Conservation (phyloP, 352 stramenopile genomes). For the Pythium phragmitis region DNA sequence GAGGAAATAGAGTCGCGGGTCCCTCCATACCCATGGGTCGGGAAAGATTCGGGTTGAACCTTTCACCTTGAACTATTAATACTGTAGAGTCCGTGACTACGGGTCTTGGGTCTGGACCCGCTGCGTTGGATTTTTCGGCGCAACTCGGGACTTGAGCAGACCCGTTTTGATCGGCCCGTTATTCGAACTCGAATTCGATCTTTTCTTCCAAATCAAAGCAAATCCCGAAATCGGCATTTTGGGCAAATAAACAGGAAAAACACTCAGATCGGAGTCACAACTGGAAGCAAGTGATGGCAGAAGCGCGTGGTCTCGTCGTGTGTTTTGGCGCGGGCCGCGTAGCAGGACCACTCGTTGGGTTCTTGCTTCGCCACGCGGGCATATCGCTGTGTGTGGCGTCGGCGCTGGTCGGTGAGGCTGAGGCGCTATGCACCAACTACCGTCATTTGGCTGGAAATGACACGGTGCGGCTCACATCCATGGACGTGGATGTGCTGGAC, state of each 20-base stretch:
- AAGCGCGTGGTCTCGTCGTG: slow-evolving; percentile 22
- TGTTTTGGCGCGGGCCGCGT: slow-evolving; percentile 55
- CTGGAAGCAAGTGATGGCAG: not conserved
- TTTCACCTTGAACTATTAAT: not conserved
- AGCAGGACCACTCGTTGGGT: slow-evolving; percentile 37
- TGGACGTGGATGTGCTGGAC: slow-evolving; percentile 27
- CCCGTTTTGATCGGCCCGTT: no score
- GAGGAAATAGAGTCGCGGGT: not conserved
- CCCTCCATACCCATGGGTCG: slow-evolving; percentile 4
- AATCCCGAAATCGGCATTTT: no score
- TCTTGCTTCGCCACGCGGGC: slow-evolving; percentile 31
- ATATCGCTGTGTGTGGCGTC: slow-evolving; percentile 32
- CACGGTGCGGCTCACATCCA: slow-evolving; percentile 12
- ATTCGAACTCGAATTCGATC: not conserved
- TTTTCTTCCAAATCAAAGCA: not conserved
- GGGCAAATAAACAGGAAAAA: no score
- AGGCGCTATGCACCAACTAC: slow-evolving; percentile 29
- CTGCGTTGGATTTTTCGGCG: no score
- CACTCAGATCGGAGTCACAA: no score
- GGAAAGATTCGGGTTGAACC: not conserved
- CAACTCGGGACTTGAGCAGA: no score
- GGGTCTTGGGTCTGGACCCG: no score
- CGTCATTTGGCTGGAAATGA: slow-evolving; percentile 1
- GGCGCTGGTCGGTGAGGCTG: slow-evolving; percentile 30
- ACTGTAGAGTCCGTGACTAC: no score